Percentiles rank a stretch among this genome's conserved stretches.
phyloP scores from a whole-genome alignment of 2,329 filamentous ascomycete genomes.

The Aspergillus fumigatus region DNA sequence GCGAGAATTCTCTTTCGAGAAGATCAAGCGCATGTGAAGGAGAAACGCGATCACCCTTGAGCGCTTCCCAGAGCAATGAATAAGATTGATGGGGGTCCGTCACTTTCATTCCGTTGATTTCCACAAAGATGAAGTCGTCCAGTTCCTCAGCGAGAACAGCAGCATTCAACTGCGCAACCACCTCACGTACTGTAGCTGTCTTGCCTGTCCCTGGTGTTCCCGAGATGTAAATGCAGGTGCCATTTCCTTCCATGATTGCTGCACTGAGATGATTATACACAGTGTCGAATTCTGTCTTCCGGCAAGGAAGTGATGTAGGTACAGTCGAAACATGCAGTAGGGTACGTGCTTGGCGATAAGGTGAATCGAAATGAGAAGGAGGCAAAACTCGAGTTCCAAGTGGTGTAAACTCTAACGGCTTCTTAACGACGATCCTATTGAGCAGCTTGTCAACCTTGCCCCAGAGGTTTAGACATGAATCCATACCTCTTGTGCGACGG shows the following conservation, averaged over 20 bases:
- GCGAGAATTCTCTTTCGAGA: constrained; percentile 85
- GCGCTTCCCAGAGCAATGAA: constrained; percentile 87
- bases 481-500: constrained; percentile 59
- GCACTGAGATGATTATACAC: constrained; percentile 93
- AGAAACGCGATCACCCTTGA: constrained; percentile 88
- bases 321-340: constrained; percentile 92
- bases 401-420: constrained; percentile 89
- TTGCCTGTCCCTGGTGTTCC: constrained; percentile 98
- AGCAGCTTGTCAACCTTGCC: constrained; percentile 12
- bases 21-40: constrained; percentile 87
- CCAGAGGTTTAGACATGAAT: constrained; percentile 17
- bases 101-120: constrained; percentile 99
- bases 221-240: constrained; percentile 97
- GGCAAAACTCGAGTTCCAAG: constrained; percentile 83
- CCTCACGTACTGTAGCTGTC: constrained; percentile 93
- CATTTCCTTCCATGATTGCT: constrained; percentile 87
- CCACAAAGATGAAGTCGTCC: constrained; percentile 97
- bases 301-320: constrained; percentile 80
- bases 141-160: constrained; percentile 84
- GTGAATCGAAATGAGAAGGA: constrained; percentile 68
- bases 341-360: constrained; percentile 84
- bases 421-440: constrained; percentile 66
- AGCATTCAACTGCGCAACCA: constrained; percentile 83
- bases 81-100: constrained; percentile 97
- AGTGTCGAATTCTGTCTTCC: constrained; percentile 83